phyloP scores from a whole-genome alignment of 345 rosid species.

The Sisymbrium irio region DNA sequence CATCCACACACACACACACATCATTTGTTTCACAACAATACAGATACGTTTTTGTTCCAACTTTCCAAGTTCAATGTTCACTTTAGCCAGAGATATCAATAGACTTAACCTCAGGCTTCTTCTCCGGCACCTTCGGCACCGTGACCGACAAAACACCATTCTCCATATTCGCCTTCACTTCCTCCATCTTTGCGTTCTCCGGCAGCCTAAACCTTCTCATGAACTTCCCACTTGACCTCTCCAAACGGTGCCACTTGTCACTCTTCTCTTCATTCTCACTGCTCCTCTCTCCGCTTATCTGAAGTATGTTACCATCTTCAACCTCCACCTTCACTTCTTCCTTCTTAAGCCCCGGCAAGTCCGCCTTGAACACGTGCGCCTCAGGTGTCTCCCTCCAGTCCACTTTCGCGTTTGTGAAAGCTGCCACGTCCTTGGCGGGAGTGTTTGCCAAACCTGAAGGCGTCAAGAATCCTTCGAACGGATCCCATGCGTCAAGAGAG shows the following conservation, averaged over 20 bases:
- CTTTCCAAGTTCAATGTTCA: not conserved
- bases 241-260: slow-evolving; percentile 44
- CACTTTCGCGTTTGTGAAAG: slow-evolving; percentile 27
- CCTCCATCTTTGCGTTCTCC: slow-evolving; percentile 31
- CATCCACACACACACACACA: not conserved
- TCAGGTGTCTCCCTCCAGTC: slow-evolving; percentile 45
- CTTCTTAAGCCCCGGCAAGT: slow-evolving; percentile 39
- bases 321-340: slow-evolving; percentile 47
- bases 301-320: slow-evolving; percentile 35
- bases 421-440: not conserved
- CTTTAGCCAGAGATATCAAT: slow-evolving; percentile 26
- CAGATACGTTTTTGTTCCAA: not conserved
- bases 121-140: slow-evolving; percentile 33
- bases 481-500: slow-evolving; percentile 33
- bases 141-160: slow-evolving; percentile 31
- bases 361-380: slow-evolving; percentile 39
- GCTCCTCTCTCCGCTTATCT: slow-evolving; percentile 40
- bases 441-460: not conserved
- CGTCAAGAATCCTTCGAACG: slow-evolving; percentile 18
- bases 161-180: slow-evolving; percentile 39
- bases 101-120: slow-evolving; percentile 37
- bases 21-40: not conserved
- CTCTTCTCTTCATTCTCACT: slow-evolving; percentile 37
- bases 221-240: slow-evolving; percentile 37
- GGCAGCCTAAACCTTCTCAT: slow-evolving; percentile 38